phyloP scores from a whole-genome alignment of 2,329 filamentous ascomycete species.

The Stagonosporopsis cucurbitacearum region DNA sequence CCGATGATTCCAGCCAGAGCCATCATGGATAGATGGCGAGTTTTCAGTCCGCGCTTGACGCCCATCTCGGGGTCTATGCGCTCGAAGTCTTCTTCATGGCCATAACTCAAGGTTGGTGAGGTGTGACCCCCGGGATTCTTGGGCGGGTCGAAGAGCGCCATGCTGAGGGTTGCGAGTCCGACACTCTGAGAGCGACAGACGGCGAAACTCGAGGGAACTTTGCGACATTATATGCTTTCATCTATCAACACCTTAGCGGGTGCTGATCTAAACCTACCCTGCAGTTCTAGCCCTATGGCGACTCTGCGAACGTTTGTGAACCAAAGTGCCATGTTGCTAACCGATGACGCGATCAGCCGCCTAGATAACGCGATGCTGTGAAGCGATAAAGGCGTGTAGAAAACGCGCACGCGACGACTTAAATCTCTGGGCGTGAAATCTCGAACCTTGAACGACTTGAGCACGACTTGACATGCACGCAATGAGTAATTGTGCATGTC shows the following conservation, averaged over 20 bases:
- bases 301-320: slow-evolving; percentile 6
- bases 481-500: background rate
- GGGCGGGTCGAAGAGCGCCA: slow-evolving; percentile 29
- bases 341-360: slow-evolving; percentile 22
- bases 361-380: slow-evolving; percentile 15
- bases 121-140: slow-evolving; percentile 24
- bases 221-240: slow-evolving; percentile 20
- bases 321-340: background rate
- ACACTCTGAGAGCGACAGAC: background rate
- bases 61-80: slow-evolving; percentile 65
- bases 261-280: slow-evolving; percentile 7
- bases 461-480: background rate
- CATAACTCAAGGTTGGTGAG: slow-evolving; percentile 28
- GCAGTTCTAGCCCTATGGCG: slow-evolving; percentile 7
- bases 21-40: slow-evolving; percentile 68
- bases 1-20: slow-evolving; percentile 63
- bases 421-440: slow-evolving; percentile 1
- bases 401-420: background rate
- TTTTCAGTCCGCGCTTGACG: slow-evolving; percentile 73
- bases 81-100: slow-evolving; percentile 36
- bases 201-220: background rate
- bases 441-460: background rate
- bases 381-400: background rate
- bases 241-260: slow-evolving; percentile 23
- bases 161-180: slow-evolving; percentile 13